phyloP scores from a whole-genome alignment of 2,329 filamentous ascomycete species.

The Penicillium sp. region DNA sequence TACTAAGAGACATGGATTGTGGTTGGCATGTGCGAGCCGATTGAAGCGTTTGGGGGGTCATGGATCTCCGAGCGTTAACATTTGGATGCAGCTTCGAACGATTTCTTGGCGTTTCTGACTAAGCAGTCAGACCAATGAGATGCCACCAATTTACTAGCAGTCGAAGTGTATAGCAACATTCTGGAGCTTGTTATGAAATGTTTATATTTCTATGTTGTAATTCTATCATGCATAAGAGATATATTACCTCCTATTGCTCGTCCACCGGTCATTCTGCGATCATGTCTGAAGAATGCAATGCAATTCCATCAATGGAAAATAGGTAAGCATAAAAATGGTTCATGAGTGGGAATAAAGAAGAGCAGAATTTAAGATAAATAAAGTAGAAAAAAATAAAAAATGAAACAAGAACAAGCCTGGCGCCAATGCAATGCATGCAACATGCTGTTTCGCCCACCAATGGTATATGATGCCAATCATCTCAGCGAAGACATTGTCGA shows the following conservation, averaged over 20 bases:
- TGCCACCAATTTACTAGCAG: slow-evolving; percentile 3
- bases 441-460: slow-evolving; percentile 13
- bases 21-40: slow-evolving; percentile 23
- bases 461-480: slow-evolving; percentile 33
- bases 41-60: slow-evolving; percentile 14
- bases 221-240: neutral
- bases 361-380: neutral
- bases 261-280: neutral
- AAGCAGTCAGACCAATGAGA: slow-evolving; percentile 14
- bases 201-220: neutral
- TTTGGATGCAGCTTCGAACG: slow-evolving; percentile 15
- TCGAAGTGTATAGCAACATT: neutral
- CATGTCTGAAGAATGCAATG: neutral
- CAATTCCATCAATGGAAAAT: neutral
- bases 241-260: neutral
- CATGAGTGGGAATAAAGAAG: neutral
- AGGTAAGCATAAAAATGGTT: neutral
- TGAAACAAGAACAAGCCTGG: slow-evolving; percentile 3
- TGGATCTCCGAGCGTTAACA: slow-evolving; percentile 5
- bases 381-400: neutral
- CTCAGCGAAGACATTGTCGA: slow-evolving; percentile 16
- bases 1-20: slow-evolving; percentile 43
- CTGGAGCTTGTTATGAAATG: neutral
- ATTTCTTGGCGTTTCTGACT: slow-evolving; percentile 27
- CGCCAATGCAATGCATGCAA: slow-evolving; percentile 28